A percentile compares a stretch with the other conserved stretches of the same genome.
These are phyloP conservation scores for Amaranthus hypochondriacus DNA, from an alignment of 148 eudicot genomes.

Conservation along the genomic window DNA sequence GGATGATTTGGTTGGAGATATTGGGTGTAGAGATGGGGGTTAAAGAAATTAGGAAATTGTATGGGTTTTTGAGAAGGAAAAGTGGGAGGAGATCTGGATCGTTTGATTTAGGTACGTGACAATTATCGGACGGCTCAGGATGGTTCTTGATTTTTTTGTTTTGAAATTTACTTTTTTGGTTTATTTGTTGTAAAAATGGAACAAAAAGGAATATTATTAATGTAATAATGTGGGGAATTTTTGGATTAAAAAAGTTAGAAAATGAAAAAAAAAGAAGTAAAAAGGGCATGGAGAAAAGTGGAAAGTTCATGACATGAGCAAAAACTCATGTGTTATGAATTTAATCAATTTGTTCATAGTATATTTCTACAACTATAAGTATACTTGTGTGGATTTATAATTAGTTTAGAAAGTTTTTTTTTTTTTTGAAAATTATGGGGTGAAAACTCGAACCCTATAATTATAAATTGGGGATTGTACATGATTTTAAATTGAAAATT, in stretches of 20 bases:
- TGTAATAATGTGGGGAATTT: conserved; percentile 1
- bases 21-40: conserved; percentile 48
- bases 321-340: conserved; percentile 14
- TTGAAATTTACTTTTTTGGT: not conserved
- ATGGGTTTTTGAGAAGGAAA: conserved; percentile 59
- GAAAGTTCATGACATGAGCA: not conserved
- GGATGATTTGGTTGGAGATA: conserved; percentile 30
- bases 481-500: conserved; percentile 3
- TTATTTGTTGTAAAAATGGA: not conserved
- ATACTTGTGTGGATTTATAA: not conserved
- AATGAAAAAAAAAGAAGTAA: not conserved
- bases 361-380: not conserved
- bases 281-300: not conserved
- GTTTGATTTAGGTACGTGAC: conserved; percentile 40
- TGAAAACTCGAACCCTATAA: conserved; percentile 2
- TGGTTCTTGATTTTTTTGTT: not conserved
- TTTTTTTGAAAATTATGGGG: not conserved
- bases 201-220: not conserved
- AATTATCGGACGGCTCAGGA: conserved; percentile 6
- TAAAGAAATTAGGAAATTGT: conserved; percentile 68
- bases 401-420: conserved; percentile 9
- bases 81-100: conserved; percentile 48
- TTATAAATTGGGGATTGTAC: conserved; percentile 18
- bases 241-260: conserved; percentile 12
- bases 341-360: conserved; percentile 13